Evolutionary conservation across 139 green algal genomes (phyloP), one percentile per base, ranked within the genome.

Genomic region (Chlamydomonas sphaeroides): DNA sequence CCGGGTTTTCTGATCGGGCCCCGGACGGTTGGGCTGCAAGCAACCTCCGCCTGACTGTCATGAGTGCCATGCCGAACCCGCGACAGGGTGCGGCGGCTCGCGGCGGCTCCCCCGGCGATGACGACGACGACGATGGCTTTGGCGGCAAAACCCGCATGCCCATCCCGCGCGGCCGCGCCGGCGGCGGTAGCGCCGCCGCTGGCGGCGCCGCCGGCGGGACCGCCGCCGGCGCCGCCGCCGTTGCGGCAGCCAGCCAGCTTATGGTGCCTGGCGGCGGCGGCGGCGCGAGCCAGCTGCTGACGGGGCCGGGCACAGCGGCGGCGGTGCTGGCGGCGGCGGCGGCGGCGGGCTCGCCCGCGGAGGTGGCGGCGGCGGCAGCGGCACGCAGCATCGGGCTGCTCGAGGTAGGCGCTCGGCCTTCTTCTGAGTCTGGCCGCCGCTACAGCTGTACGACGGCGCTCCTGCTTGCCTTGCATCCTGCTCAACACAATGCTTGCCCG

Each of bases 261-360:
- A 2, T 53, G 11, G 23, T 71, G 21, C n/a, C n/a, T n/a, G 74
- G 41, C 41, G 59, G 59, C 61, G 61, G 33, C 20, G 74, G 33
- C 30, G 74, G 28, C n/a, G 59, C 18, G 26, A 80, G 8, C 5
- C 74, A 80, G 74, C 32, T 80, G 59, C 74, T 80, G 74, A 70
- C 74, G 32, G 74, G 74, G 0, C 39, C 74, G 14, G 74, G 74
- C 21, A 21, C 38, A 14, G 71, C 71, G 11, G 49, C 71, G 7
- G 51, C 35, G n/a, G 36, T 56, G 36, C 35, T 68, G 56, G 18
- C 57, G 39, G 39, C 66, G 66, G 66, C 66, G 36, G 26, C 66
- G 66, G 38, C 25, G 38, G 25, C 66, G 25, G 63, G 49, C 2
- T 59, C 72, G 15, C 0, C 57, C 3, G 18, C 17, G 10, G 59